Percentiles rank a stretch among this genome's conserved stretches.
These are phyloP conservation scores for Diaporthe sp. DNA, from an alignment of 2,329 filamentous ascomycete genomes.

Conservation along the genomic window DNA sequence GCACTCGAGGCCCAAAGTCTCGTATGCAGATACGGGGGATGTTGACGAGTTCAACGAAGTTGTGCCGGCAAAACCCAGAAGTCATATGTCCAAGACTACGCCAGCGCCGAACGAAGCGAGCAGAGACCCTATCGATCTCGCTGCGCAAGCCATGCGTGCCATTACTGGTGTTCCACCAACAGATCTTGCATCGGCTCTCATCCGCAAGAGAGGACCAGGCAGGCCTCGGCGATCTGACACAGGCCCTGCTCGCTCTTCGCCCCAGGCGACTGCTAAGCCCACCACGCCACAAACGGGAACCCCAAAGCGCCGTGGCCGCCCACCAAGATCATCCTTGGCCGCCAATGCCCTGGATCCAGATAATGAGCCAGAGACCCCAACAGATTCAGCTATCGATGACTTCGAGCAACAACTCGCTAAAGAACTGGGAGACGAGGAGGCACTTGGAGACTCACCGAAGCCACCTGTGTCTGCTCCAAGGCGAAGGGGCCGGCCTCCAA, in stretches of 20 bases:
- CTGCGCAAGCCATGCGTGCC: conserved; percentile 51
- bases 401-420: conserved; percentile 53
- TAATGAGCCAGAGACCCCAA: conserved; percentile 38
- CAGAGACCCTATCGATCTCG: conserved; percentile 50
- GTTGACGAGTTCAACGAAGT: conserved; percentile 60
- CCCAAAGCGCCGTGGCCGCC: conserved; percentile 40
- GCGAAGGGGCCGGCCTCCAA: conserved; percentile 53
- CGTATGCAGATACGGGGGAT: conserved; percentile 65
- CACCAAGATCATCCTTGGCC: conserved; percentile 42
- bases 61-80: conserved; percentile 44
- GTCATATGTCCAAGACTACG: conserved; percentile 30
- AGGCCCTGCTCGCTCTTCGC: conserved; percentile 27
- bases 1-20: conserved; percentile 65
- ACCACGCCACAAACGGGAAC: conserved; percentile 39
- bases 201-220: conserved; percentile 43
- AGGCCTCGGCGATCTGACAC: conserved; percentile 50
- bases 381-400: conserved; percentile 48
- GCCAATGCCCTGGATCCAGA: conserved; percentile 33
- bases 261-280: conserved; percentile 36
- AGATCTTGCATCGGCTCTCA: background rate
- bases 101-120: conserved; percentile 36
- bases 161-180: conserved; percentile 43
- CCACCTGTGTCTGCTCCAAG: conserved; percentile 37
- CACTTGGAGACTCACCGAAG: background rate
- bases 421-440: conserved; percentile 47